A percentile compares a stretch with the other conserved stretches of the same genome.
Evolutionary conservation across 2,329 filamentous ascomycete genomes (phyloP).

Genomic region (Cylindrodendrum hubeiense): DNA sequence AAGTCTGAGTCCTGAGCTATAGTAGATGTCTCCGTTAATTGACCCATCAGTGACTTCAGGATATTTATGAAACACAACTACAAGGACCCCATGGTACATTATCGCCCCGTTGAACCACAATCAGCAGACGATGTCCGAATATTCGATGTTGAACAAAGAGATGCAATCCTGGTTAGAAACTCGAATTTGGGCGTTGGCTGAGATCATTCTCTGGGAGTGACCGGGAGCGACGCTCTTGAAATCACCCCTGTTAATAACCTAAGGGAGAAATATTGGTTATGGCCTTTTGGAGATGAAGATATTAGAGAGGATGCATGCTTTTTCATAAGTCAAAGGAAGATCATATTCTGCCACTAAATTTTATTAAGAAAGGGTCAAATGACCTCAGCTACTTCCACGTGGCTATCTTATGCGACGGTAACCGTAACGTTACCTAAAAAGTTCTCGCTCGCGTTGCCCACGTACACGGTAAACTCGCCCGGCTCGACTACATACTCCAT

Average conservation of each 20-base stretch:
- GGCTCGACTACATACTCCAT: slow-evolving; percentile 83
- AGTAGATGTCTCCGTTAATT: background rate
- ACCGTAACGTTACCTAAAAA: slow-evolving; percentile 68
- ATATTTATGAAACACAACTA: background rate
- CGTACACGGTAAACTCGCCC: slow-evolving; percentile 73
- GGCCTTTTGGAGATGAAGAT: no score
- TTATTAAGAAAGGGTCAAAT: background rate
- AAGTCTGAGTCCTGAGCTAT: no score
- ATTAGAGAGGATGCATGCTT: no score
- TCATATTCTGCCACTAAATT: background rate
- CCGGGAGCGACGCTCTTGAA: no score
- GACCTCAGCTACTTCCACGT: background rate
- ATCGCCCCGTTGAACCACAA: background rate
- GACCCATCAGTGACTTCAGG: background rate
- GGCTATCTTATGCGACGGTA: slow-evolving; percentile 53
- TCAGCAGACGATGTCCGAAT: background rate
- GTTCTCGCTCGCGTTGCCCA: slow-evolving; percentile 71
- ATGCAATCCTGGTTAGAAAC: no score
- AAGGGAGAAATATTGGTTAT: no score
- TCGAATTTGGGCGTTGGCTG: no score
- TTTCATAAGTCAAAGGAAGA: background rate
- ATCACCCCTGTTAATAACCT: no score
- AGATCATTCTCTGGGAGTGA: no score
- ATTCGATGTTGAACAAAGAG: background rate
- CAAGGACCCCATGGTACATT: background rate